Conservation (phyloP, 2,329 filamentous ascomycete genomes). For the Aspergillus vadensis region DNA sequence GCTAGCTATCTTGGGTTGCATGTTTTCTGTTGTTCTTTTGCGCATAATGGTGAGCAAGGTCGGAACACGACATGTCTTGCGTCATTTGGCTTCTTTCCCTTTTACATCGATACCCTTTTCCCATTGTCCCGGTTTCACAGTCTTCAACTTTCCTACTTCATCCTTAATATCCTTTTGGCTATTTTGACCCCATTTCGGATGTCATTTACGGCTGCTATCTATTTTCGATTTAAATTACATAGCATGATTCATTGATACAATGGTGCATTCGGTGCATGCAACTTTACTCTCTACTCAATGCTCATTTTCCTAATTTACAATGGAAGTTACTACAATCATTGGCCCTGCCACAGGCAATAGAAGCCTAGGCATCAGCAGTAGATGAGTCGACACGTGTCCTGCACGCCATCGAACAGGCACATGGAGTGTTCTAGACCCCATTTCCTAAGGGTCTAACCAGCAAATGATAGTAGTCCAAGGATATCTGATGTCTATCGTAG, state of each 20-base stretch:
- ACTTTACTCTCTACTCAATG: not conserved
- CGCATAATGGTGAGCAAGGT: slow-evolving; percentile 3
- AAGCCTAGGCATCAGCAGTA: too few species aligned
- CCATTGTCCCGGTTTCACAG: slow-evolving; percentile 21
- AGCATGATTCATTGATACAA: slow-evolving; percentile 1
- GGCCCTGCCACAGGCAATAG: too few species aligned
- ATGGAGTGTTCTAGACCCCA: too few species aligned
- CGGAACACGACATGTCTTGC: slow-evolving; percentile 13
- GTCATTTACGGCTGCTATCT: not conserved
- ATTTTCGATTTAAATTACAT: not conserved
- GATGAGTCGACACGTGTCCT: too few species aligned
- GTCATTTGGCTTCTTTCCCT: slow-evolving; percentile 19
- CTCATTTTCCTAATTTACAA: too few species aligned
- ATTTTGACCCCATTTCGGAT: slow-evolving; percentile 1
- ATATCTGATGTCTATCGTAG: too few species aligned
- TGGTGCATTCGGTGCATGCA: not conserved
- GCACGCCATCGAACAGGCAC: too few species aligned
- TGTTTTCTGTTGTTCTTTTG: slow-evolving; percentile 11
- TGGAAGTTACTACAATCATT: too few species aligned
- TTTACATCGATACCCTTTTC: slow-evolving; percentile 39
- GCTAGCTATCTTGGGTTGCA: not conserved
- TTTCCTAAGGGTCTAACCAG: too few species aligned
- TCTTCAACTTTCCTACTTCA: slow-evolving; percentile 5
- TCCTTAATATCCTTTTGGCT: slow-evolving; percentile 4
- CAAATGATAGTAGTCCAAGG: too few species aligned